These are phyloP conservation scores for Penicillium griseofulvum DNA, from an alignment of 2,329 filamentous ascomycete genomes.

Conservation along the genomic window DNA sequence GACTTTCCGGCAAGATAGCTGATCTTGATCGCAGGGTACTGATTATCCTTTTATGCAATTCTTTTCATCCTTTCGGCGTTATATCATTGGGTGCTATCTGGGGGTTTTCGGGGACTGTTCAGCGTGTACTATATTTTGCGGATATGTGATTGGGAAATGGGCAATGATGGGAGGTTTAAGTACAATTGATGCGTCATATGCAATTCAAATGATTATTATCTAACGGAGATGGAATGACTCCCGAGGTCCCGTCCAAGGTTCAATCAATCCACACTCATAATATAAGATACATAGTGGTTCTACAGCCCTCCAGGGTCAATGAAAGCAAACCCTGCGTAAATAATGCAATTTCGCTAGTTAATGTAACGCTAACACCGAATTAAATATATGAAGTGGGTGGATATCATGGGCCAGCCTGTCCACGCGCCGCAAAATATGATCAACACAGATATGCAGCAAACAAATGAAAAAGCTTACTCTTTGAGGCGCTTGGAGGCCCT, in stretches of 20 bases:
- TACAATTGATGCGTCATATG: not conserved
- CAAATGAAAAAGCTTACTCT: slow-evolving; percentile 34
- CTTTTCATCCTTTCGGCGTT: not conserved
- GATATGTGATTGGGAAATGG: not conserved
- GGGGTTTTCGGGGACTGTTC: not conserved
- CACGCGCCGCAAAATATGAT: not conserved
- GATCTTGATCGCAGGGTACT: slow-evolving; percentile 11
- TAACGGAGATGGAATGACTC: not conserved
- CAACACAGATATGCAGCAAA: not conserved
- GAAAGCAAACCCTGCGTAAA: not conserved
- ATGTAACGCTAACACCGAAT: slow-evolving; percentile 1
- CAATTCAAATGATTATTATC: not conserved
- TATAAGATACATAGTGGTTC: not conserved
- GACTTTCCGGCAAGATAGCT: not conserved
- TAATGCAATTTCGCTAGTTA: not conserved
- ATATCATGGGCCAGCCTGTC: not conserved
- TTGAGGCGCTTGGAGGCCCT: slow-evolving; percentile 56
- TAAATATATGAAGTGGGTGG: slow-evolving; percentile 1
- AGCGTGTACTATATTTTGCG: slow-evolving; percentile 1
- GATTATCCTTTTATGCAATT: not conserved
- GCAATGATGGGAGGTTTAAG: not conserved
- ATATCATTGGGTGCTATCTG: not conserved
- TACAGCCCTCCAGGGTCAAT: not conserved
- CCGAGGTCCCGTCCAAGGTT: too few species aligned
- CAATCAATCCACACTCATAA: not conserved